phyloP scores from a whole-genome alignment of 164 flowering plant genomes.

The Euptelea pleiosperma region DNA sequence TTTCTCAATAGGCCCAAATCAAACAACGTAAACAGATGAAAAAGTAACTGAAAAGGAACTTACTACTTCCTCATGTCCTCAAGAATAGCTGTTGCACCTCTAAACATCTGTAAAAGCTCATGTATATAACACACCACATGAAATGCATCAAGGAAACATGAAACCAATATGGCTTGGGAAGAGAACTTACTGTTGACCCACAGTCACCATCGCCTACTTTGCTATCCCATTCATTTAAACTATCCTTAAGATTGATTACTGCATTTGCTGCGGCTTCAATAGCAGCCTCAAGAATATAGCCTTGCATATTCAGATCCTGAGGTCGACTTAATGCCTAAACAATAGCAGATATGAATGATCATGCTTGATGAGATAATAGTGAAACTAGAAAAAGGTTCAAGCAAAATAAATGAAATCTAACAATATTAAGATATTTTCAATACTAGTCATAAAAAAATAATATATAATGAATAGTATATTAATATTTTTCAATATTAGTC shows the following conservation, averaged over 20 bases:
- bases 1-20: too few species aligned
- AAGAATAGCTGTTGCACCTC: constrained; percentile 75
- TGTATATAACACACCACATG: constrained; percentile 5
- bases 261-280: constrained; percentile 83
- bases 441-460: too few species aligned
- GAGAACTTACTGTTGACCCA: constrained; percentile 81
- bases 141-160: constrained; percentile 2
- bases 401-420: background rate
- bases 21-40: too few species aligned
- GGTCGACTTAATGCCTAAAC: constrained; percentile 54
- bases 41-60: constrained; percentile 21
- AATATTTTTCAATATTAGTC: too few species aligned
- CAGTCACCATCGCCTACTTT: constrained; percentile 98
- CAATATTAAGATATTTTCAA: too few species aligned
- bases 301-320: constrained; percentile 49
- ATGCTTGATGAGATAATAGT: background rate
- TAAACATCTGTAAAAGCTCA: constrained; percentile 61
- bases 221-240: constrained; percentile 84
- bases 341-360: constrained; percentile 11
- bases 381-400: background rate
- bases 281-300: constrained; percentile 69
- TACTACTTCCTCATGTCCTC: constrained; percentile 78
- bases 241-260: constrained; percentile 56
- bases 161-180: background rate
- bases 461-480: too few species aligned